Evolutionary conservation across 768 basidiomycete genomes (phyloP), one percentile per base, ranked within the genome.

Genomic region (Pisolithus sp.): DNA sequence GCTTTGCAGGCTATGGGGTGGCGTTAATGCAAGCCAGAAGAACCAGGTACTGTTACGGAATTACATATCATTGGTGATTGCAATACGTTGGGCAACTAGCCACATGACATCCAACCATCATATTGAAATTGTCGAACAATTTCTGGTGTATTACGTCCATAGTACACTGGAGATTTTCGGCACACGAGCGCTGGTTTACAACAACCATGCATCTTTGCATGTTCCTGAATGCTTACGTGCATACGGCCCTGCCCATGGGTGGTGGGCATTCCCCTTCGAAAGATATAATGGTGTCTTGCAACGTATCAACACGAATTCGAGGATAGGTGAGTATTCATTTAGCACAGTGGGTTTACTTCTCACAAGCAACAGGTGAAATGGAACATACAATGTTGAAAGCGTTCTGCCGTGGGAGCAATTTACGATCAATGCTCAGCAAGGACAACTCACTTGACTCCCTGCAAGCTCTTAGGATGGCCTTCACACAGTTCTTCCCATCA

Each of bases 201-300:
- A 73, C 42, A 73, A 76, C 9, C 77, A 77, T 52, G 44, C 72
- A 3, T 52, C 70, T 1, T 54, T 78, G 12, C 76, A 77, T 57
- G 55, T 74, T 23, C 53, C 56, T 0, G 51, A 63, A 3, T 58
- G 62, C 21, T 52, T 77, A 4, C 49, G 52, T 2, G 15, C 49
- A 2, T 61, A 66, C 55, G 66, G 68, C 10, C 68, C 63, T 0
- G 52, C 49, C 17, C 68, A 68, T 55, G 55, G 60, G 26, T 64
- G 61, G 46, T 53, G 64, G 53, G 55, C 59, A 8, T 59, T 58
- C 28, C 59, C 62, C 12, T 72, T 66, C 41, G 64, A 73, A 49
- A 54, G 62, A 17, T 64, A 63, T 31, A 71, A 68, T 46, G 60
- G 65, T 31, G 50, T 68, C 8, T 49, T 73, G 12, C 68, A 70